Conservation (phyloP, 139 green algal genomes). For the Coccomyxa sp. region DNA sequence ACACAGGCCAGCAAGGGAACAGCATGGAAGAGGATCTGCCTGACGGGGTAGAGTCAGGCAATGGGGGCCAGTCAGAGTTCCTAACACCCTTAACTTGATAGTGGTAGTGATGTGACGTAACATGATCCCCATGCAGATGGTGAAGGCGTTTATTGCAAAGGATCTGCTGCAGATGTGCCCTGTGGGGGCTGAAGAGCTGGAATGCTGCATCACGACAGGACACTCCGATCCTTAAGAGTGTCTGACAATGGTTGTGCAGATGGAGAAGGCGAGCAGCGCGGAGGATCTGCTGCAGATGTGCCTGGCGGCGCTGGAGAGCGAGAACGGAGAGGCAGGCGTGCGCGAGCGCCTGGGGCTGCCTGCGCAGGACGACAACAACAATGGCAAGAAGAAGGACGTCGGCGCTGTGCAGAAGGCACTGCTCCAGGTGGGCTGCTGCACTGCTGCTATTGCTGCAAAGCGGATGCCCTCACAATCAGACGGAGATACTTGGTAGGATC, state of each 20-base stretch:
- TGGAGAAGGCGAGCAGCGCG: neutral
- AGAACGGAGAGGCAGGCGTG: neutral
- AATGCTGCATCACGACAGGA: neutral
- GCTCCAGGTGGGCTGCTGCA: neutral
- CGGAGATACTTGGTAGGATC: neutral
- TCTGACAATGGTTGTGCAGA: neutral
- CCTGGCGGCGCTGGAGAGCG: neutral
- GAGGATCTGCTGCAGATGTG: neutral
- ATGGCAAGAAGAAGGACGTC: neutral
- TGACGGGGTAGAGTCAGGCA: neutral
- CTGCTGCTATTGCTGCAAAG: neutral
- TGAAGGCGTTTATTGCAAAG: neutral
- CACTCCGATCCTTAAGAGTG: too few species aligned
- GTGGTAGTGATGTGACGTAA: neutral
- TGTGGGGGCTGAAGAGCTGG: neutral
- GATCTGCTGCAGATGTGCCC: neutral
- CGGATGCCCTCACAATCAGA: neutral
- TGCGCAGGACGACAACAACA: neutral
- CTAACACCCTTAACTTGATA: neutral
- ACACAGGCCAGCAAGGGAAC: neutral
- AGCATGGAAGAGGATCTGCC: neutral
- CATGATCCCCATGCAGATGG: neutral
- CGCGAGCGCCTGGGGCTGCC: conserved; percentile 1
- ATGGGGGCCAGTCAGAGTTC: neutral
- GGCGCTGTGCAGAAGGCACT: neutral